Evolutionary conservation across 208 protist genomes (phyloP), one percentile per base, ranked within the genome.

Genomic region (Balamuthia mandrillaris): DNA sequence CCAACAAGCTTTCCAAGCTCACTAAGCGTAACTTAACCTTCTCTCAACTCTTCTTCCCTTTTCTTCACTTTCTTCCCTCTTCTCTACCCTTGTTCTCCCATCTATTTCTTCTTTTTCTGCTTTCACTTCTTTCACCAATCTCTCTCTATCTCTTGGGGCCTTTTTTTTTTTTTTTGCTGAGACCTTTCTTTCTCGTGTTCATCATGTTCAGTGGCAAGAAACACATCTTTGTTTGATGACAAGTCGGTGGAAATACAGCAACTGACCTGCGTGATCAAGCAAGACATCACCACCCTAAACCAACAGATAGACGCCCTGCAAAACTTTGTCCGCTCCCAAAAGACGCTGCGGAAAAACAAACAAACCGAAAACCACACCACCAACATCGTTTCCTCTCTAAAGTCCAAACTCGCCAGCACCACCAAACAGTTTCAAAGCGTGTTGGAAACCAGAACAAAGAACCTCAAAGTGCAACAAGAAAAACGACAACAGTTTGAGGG

Each of bases 201-300:
- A 29, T 63, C 9, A 35, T 63, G 14, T n/a, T 5, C 63, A 72
- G 63, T 72, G 12, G 63, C 37, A 18, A 72, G 47, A 41, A 72
- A 72, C 33, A 72, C 63, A 1, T 72, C 63, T 45, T 41, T 72
- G 18, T 72, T 72, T 33, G 63, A 72, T 33, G 63, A 72, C 63
- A 72, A 72, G 63, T 49, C 63, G 21, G 33, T 72, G 63, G 63
- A 72, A 24, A 72, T 72, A 33, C 63, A 72, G 14, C 63, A 72
- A n/a, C 63, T 72, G 12, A 72, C 63, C 9, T 41, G 47, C 35
- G 63, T 72, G 9, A 72, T 72, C 63, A 72, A 72, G 63, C 35
- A 72, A 41, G 63, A 72, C 63, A 72, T 72, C n/a, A 72, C 63
- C 4, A 72, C 63, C 12, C 63, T 72, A 7, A 72, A 72, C n/a